These are phyloP conservation scores for Capronia epimyces DNA, from an alignment of 2,329 filamentous ascomycete species.

Conservation along the genomic window DNA sequence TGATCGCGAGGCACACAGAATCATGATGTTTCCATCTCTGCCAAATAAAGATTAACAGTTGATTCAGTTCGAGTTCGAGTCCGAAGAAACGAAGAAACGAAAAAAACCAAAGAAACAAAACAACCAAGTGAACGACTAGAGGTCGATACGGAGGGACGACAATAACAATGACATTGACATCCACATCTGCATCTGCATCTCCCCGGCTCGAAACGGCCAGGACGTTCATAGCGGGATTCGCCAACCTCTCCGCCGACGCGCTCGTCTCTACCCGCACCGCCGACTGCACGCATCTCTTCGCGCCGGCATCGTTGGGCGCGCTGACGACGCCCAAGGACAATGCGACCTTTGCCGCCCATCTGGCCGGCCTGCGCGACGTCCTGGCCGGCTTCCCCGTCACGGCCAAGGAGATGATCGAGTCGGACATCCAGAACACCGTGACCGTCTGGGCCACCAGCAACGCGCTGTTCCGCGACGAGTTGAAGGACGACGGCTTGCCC, in stretches of 20 bases:
- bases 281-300: slow-evolving; percentile 8
- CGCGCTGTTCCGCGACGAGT: slow-evolving; percentile 29
- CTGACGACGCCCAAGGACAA: slow-evolving; percentile 5
- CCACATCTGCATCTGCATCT: neutral
- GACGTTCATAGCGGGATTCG: neutral
- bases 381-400: slow-evolving; percentile 20
- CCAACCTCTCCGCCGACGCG: neutral
- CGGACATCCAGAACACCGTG: slow-evolving; percentile 25
- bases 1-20: too few species aligned
- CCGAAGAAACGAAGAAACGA: too few species aligned
- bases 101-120: too few species aligned
- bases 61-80: too few species aligned
- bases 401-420: slow-evolving; percentile 19
- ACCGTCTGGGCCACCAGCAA: slow-evolving; percentile 31
- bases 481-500: slow-evolving; percentile 24
- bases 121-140: too few species aligned
- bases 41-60: too few species aligned
- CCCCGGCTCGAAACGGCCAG: neutral
- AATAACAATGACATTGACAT: too few species aligned
- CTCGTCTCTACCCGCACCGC: neutral
- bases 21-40: too few species aligned
- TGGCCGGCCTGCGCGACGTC: slow-evolving; percentile 7
- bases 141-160: too few species aligned
- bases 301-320: slow-evolving; percentile 9
- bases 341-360: slow-evolving; percentile 13